Conservation (phyloP, 1,284 basidiomycete genomes). For the Tilletia indica region DNA sequence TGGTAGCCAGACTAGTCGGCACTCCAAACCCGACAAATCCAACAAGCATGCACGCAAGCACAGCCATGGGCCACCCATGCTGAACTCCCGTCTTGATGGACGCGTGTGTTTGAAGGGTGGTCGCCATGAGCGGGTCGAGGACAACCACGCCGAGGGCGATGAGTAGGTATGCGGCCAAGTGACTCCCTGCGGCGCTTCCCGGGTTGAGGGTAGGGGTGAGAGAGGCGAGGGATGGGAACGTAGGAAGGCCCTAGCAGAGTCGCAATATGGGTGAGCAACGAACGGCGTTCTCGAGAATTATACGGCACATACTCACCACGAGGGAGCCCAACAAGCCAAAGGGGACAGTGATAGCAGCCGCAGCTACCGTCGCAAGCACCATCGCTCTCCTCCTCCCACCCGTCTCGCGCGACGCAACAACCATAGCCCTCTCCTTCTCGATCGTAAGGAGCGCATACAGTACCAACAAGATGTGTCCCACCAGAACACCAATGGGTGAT, state of each 20-base stretch:
- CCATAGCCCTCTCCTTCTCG: conserved; percentile 42
- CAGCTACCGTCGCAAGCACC: conserved; percentile 44
- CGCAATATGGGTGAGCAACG: background rate
- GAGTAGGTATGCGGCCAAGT: conserved; percentile 46
- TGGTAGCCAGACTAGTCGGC: conserved; percentile 30
- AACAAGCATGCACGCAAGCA: conserved; percentile 38
- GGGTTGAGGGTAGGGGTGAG: conserved; percentile 25
- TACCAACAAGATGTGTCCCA: conserved; percentile 39
- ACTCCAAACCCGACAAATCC: conserved; percentile 47
- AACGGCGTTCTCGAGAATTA: background rate
- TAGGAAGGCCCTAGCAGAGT: conserved; percentile 17
- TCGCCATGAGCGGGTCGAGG: conserved; percentile 47
- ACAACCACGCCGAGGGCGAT: conserved; percentile 42
- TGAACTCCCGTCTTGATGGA: conserved; percentile 36
- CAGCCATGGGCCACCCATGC: conserved; percentile 51
- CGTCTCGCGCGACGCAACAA: conserved; percentile 34
- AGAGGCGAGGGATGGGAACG: conserved; percentile 27
- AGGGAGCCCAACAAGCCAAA: conserved; percentile 32
- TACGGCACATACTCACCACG: conserved; percentile 24
- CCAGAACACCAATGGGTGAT: conserved; percentile 34
- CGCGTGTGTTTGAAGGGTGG: conserved; percentile 49
- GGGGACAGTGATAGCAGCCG: conserved; percentile 37
- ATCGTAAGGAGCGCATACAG: conserved; percentile 47
- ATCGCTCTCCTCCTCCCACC: conserved; percentile 47
- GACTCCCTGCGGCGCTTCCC: conserved; percentile 21